These are phyloP conservation scores for Paulownia fortunei DNA, from an alignment of 257 asterid genomes.

Conservation along the genomic window DNA sequence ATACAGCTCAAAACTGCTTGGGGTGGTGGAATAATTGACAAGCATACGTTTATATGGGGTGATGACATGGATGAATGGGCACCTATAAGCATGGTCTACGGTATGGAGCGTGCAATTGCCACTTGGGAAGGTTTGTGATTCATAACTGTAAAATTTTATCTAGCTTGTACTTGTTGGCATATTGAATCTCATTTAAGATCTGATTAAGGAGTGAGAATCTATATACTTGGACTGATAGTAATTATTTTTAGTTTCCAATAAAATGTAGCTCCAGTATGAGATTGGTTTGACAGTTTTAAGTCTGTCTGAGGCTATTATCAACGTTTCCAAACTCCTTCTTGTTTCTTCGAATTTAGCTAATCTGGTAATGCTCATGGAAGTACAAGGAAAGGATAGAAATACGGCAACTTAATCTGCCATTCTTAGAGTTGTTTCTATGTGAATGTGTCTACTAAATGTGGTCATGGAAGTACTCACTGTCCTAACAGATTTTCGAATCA, in stretches of 20 bases:
- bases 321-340: not conserved
- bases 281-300: no score
- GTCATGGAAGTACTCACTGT: no score
- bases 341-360: not conserved
- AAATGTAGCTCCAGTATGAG: not conserved
- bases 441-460: no score
- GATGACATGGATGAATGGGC: conserved; percentile 99
- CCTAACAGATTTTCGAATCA: no score
- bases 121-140: conserved; percentile 91
- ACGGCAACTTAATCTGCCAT: no score
- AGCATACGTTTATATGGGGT: conserved; percentile 88
- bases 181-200: not conserved
- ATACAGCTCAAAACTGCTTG: conserved; percentile 98
- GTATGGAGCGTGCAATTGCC: conserved; percentile 94
- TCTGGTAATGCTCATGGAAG: no score
- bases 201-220: conserved; percentile 10
- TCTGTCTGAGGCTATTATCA: not conserved
- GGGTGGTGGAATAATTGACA: conserved; percentile 97
- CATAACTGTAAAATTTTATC: conserved; percentile 10
- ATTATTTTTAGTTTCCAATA: not conserved
- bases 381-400: no score
- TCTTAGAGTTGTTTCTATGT: no score
- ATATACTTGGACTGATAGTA: not conserved
- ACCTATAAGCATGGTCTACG: conserved; percentile 90
- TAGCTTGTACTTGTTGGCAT: conserved; percentile 1